Evolutionary conservation across 148 eudicot species (phyloP), one percentile per base, ranked within the genome.

Genomic region (Pharnaceum exiguum): DNA sequence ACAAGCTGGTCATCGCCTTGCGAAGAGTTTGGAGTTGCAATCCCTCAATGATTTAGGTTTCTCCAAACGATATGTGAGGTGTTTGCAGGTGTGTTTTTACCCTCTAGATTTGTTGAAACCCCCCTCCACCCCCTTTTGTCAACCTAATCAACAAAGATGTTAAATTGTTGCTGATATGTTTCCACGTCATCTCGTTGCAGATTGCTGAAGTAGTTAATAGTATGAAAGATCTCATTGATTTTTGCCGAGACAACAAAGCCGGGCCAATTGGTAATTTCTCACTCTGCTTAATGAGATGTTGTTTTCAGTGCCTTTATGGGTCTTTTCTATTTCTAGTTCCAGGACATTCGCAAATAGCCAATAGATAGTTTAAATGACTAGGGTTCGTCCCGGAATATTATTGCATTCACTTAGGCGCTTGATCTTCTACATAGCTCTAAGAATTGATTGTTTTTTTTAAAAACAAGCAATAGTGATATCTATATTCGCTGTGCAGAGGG

Each of bases 151-250:
- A n/a, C n/a, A n/a, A n/a, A n/a, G n/a, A n/a, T n/a, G n/a, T 35
- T 35, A 6, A 7, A 35, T 35, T 35, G 0, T 24, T 28, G 23
- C 47, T 55, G 12, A 50, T 54, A 13, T 0, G 35, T 6, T 26
- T 28, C 30, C 8, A 15, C 24, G 23, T 57, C 21, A 8, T 40
- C 37, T 47, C 68, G 58, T 50, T n/a, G 40, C 93, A 89, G 98
- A 93, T 88, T 60, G 82, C 96, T n/a, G 96, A 93, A 74, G 98
- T 93, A 42, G 96, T 88, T 65, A 85, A 77, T 69, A 87, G 82
- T 75, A 93, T 88, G 98, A 93, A 85, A 56, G 96, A 93, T 62
- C 76, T 93, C 61, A 78, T 85, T 76, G 89, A 83, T 66, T 85
- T 74, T 60, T 80, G 88, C 77, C 56, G 76, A 45, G 86, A 83